Evolutionary conservation across 768 basidiomycete species (phyloP), one percentile per base, ranked within the genome.

Genomic region (Leccinum uliginosum): DNA sequence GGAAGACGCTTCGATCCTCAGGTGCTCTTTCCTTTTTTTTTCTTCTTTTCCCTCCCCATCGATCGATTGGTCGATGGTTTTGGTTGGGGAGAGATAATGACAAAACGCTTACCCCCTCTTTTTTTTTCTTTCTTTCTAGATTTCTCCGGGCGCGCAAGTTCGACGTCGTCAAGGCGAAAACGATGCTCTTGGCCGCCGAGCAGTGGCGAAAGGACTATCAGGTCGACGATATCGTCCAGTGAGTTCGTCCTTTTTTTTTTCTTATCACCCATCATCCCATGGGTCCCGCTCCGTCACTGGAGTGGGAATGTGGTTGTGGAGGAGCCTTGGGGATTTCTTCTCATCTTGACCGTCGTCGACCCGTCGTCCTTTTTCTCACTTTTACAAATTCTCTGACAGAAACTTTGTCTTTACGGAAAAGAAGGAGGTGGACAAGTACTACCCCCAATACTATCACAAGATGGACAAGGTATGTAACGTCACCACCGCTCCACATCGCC

Each of bases 381-480:
- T n/a, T n/a, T n/a, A 54, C 53, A 48, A 1, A 19, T 15, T 4
- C 11, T 11, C 58, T n/a, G 3, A 40, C 40, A 92, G 92, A 62
- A 86, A 82, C 68, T 98, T 97, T 69, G 83, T 88, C 52, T 98
- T 95, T 73, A 82, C 81, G 55, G 94, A 97, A 73, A 87, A 86
- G 67, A 74, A 72, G 35, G 80, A 84, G 64, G 94, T 98, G 8
- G 84, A 93, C 79, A 89, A 91, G 75, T 93, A 89, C 65, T 98
- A 97, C 67, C 94, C 95, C 2, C 93, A 96, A 66, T 97, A 83
- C 74, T 97, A 98, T 72, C 96, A 98, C 78, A 95, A 92, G 77
- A 89, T 79, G 62, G 96, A 98, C 80, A 93, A 87, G 80, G 93
- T 30, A 30, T 30, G 29, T 93, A 54, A 54, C 38, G 57, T 50